Base-by-base conservation (phyloP, 169 alveolate genomes). In the Plasmodium adleri region DNA sequence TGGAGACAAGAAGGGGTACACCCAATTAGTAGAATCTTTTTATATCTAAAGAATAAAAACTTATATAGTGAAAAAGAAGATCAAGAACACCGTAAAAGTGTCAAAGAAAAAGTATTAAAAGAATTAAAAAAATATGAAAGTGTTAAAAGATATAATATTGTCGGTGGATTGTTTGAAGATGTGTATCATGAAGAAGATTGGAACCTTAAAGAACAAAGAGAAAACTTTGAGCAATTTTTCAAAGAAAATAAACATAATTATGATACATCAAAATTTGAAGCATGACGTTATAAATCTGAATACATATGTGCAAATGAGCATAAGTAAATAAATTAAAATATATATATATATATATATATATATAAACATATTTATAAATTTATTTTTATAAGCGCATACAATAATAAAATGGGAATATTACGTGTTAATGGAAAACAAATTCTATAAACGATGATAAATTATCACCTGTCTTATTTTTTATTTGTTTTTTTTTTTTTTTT, bases 151-250 rank as follows among this genome's bases (percentile, higher is more conserved):
- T 64, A 85, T 73, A 90, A 93, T 76, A 52, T 94, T 52, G 72
- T 93, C 67, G 66, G 92, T 74, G 92, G 95, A 49, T 88, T 97
- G 56, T 97, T 97, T 88, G 97, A 95, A 66, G 98, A 97, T 92
- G 99, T 97, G 15, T 97, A 95, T 91, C 98, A 96, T 49, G 75
- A 94, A 62, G 93, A 95, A 8, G 96, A 95, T 59, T 93, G 94
- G 94, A 72, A 91, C 17, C 86, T 95, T 28, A 94, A 93, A 52
- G 95, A 78, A 28, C 89, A 78, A 66, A 78, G 78, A 45, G 89
- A 78, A 28, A 13, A 64, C n/a, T 78, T 78, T 78, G 89, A 78
- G 47, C 9, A 78, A 12, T 78, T 64, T 52, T 78, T 78, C 64
- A 78, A 78, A 49, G 56, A 78, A 26, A 54, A 78, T n/a, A 78